Evolutionary conservation across 106 monocot genomes (phyloP), one percentile per base, ranked within the genome.

Genomic region (Xerophyta viscosa): DNA sequence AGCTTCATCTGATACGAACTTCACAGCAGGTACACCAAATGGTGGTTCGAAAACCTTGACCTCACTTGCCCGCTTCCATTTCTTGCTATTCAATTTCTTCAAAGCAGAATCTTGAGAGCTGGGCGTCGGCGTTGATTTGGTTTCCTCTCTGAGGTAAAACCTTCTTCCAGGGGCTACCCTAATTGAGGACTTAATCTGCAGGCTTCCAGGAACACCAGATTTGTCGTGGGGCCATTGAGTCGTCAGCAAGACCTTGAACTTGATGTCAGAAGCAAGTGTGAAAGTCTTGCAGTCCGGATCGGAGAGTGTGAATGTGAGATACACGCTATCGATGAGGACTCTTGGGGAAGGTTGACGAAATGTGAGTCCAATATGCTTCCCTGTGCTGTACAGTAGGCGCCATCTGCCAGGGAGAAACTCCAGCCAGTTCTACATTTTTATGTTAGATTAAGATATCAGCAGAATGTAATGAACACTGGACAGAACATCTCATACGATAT

Each of bases 381-480:
- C 84, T 8, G 96, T 98, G 50, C 70, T 82, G 64, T 98, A 98
- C 15, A 89, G 30, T 5, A 89, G 79, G n/a, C 89, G 84, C 96
- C 96, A 98, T 73, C 69, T 75, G 37, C 96, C 96, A 45, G 70
- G 69, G 11, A 98, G 73, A 24, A 86, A 59, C 0, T 86, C 61
- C 5, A 59, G 51, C 88, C 96, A 98, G 46, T 69, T 58, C 96
- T 98, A 49, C 26, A 63, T 39, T 15, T 12, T 39, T n/a, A n/a
- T n/a, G n/a, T n/a, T n/a, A n/a, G n/a, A n/a, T n/a, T n/a, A n/a
- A n/a, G n/a, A n/a, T n/a, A n/a, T n/a, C n/a, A n/a, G n/a, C n/a
- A n/a, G 39, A 1, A 39, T 39, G 39, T 2, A 39, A 39, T 39
- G 13, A 39, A 36, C 5, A 36, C 5, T 39, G 15, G 15, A 39